phyloP scores from a whole-genome alignment of 2,329 filamentous ascomycete species.

The Phaeosphaeria sp. region DNA sequence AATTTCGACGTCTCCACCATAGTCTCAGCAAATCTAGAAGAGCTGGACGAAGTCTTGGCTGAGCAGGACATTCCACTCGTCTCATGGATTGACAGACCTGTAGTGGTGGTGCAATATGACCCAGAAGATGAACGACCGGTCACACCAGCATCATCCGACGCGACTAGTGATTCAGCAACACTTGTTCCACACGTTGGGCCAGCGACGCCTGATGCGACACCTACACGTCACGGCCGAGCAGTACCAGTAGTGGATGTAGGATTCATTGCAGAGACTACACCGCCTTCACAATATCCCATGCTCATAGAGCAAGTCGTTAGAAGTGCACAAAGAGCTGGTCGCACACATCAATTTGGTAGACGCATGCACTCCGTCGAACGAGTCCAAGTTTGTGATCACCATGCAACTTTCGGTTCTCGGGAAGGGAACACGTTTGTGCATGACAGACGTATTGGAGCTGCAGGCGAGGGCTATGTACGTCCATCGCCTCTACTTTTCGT shows the following conservation, averaged over 20 bases:
- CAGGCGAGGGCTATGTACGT: slow-evolving; percentile 34
- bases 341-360: neutral
- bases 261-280: neutral
- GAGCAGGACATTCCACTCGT: slow-evolving; percentile 26
- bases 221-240: neutral
- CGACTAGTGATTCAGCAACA: neutral
- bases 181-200: neutral
- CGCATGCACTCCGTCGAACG: neutral
- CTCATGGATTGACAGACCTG: slow-evolving; percentile 23
- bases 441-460: slow-evolving; percentile 27
- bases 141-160: neutral
- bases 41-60: slow-evolving; percentile 17
- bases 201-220: neutral
- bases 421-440: slow-evolving; percentile 6
- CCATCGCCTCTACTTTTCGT: neutral
- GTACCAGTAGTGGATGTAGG: neutral
- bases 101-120: neutral
- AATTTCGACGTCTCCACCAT: slow-evolving; percentile 19
- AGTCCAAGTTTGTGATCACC: slow-evolving; percentile 3
- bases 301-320: slow-evolving; percentile 17
- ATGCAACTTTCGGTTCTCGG: slow-evolving; percentile 13
- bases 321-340: slow-evolving; percentile 8
- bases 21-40: slow-evolving; percentile 1
- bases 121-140: neutral
- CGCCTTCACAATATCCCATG: slow-evolving; percentile 5